Conservation (phyloP, 768 basidiomycete species). For the Piloderma croceum region DNA sequence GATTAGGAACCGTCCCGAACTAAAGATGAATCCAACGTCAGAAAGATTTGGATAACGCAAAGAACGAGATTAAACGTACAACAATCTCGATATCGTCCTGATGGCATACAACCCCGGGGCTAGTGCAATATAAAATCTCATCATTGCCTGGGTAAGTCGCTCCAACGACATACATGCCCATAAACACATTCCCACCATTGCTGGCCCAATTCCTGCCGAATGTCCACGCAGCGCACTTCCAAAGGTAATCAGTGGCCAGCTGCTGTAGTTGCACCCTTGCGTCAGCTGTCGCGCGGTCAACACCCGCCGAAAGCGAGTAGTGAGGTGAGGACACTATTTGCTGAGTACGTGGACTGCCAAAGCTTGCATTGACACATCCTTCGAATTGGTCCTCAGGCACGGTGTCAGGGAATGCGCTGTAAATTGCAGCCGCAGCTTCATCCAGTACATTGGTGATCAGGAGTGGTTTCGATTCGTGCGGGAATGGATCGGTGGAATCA, state of each 20-base stretch:
- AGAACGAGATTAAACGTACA: slow-evolving; percentile 34
- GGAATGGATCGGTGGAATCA: slow-evolving; percentile 56
- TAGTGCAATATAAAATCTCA: slow-evolving; percentile 48
- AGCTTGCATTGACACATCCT: slow-evolving; percentile 33
- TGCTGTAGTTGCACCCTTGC: slow-evolving; percentile 49
- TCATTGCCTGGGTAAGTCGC: slow-evolving; percentile 69
- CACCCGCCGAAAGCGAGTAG: slow-evolving; percentile 34
- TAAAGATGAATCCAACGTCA: slow-evolving; percentile 12
- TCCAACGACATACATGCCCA: slow-evolving; percentile 60
- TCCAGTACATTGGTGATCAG: slow-evolving; percentile 66
- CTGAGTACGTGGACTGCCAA: slow-evolving; percentile 43
- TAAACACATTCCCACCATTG: slow-evolving; percentile 60
- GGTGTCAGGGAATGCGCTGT: slow-evolving; percentile 33
- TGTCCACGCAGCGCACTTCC: slow-evolving; percentile 67
- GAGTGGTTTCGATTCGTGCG: slow-evolving; percentile 55
- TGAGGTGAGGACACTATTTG: slow-evolving; percentile 38
- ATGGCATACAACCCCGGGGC: slow-evolving; percentile 61
- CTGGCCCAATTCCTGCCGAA: slow-evolving; percentile 65
- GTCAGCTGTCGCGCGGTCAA: slow-evolving; percentile 34
- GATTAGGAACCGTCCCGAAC: slow-evolving; percentile 54
- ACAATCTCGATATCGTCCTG: slow-evolving; percentile 80
- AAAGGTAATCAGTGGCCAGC: slow-evolving; percentile 65
- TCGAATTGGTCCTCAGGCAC: slow-evolving; percentile 36
- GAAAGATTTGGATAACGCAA: slow-evolving; percentile 1
- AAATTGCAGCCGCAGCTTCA: slow-evolving; percentile 68